Base-by-base conservation (phyloP, 129 eudicot genomes). In the Lactuca sativa region DNA sequence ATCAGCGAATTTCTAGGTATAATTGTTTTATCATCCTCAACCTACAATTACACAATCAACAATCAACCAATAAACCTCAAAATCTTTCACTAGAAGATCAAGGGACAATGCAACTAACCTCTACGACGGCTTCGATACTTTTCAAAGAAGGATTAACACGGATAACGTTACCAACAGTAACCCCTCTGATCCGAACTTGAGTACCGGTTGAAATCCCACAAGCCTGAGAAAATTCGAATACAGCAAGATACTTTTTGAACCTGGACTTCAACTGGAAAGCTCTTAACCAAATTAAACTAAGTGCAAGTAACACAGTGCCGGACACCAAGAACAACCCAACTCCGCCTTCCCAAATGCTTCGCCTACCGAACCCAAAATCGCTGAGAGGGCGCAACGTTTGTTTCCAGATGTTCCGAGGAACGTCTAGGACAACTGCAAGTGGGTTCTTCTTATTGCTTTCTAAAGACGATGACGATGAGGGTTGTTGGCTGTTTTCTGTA, bases 301-400 rank as follows among this genome's bases (percentile, higher is more conserved):
- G 78, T 7, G 88, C 96, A 38, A 92, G 47, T 25, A 92, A 80
- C 36, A 88, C 74, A 8, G 86, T 77, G 5, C 96, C 90, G 6
- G 95, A 92, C 21, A 86, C 91, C 51, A 92, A 70, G 72, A 92
- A 92, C 80, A 92, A 64, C 56, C 97, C 97, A 56, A 92, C 96
- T 56, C 97, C 97, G 56, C 97, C 97, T 78, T 92, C 97, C 97
- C 97, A 88, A 61, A 92, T 84, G 78, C 97, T 88, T 81, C 88
- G 78, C 54, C 81, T 74, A 52, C 97, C 97, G 48, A 92, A 88
- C 59, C 97, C 97, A 54, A 86, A 92, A 73, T 92, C 96, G 58
- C 95, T 81, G 66, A 92, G 44, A 6, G 97, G 97, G 11, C 84
- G 85, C 61, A 88, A 32, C 1, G 97, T 92, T 48, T 81, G 89